phyloP scores from a whole-genome alignment of 1,139 yeast genomes.

The Diutina scorzettiae region DNA sequence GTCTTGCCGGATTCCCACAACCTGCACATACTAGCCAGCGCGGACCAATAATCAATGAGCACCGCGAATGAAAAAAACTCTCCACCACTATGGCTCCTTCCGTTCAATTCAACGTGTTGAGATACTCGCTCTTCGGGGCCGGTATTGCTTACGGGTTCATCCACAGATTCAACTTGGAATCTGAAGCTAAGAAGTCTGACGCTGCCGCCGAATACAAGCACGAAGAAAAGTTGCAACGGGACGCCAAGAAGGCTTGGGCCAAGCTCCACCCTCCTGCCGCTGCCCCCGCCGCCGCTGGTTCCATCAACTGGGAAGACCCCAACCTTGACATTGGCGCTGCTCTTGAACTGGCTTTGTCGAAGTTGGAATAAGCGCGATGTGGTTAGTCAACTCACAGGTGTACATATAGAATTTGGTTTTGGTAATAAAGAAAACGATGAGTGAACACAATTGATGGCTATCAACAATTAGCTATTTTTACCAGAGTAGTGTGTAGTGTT shows the following conservation, averaged over 20 bases:
- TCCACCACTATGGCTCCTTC: conserved; percentile 10
- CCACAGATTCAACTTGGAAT: conserved; percentile 64
- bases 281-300: conserved; percentile 20
- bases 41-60: conserved; percentile 1
- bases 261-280: conserved; percentile 36
- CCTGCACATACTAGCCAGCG: not conserved
- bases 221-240: conserved; percentile 65
- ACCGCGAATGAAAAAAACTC: conserved; percentile 7
- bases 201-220: conserved; percentile 49
- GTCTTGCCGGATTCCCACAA: too few species aligned
- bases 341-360: conserved; percentile 31
- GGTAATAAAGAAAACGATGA: too few species aligned
- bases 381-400: not conserved
- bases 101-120: conserved; percentile 55
- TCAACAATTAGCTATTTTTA: too few species aligned
- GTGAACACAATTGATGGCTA: too few species aligned
- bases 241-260: conserved; percentile 84
- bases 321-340: conserved; percentile 67
- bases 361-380: conserved; percentile 22
- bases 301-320: conserved; percentile 79
- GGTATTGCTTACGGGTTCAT: conserved; percentile 85
- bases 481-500: too few species aligned
- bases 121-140: conserved; percentile 86
- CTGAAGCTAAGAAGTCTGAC: conserved; percentile 44
- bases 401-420: conserved; percentile 4